Conservation (phyloP, 2,329 filamentous ascomycete genomes). For the Xylariaceae sp. region DNA sequence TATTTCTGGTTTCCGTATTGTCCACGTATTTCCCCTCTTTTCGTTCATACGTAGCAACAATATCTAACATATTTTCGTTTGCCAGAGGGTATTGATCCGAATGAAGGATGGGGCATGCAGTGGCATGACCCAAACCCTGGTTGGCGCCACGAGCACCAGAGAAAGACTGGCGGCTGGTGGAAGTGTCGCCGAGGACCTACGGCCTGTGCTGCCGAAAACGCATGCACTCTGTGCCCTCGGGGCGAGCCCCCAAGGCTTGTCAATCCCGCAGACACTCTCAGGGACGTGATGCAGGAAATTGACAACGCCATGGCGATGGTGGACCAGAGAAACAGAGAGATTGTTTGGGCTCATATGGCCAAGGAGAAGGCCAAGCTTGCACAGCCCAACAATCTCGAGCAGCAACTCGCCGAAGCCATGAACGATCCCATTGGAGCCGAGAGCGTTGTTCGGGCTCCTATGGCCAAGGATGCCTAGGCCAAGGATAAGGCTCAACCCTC, state of each 20-base stretch:
- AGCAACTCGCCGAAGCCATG: too few relatives aligned
- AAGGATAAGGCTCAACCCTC: too few relatives aligned
- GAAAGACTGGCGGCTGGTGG: slow-evolving; percentile 25
- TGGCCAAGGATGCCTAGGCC: too few relatives aligned
- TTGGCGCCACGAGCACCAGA: slow-evolving; percentile 21
- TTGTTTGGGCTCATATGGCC: slow-evolving; percentile 5
- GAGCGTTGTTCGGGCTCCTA: too few relatives aligned
- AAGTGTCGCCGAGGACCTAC: slow-evolving; percentile 21
- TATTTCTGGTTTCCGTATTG: slow-evolving; percentile 2
- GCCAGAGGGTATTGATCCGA: slow-evolving; percentile 2
- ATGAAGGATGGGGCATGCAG: slow-evolving; percentile 22
- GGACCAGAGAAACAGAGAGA: not conserved
- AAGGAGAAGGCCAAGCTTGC: slow-evolving; percentile 5
- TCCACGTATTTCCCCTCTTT: not conserved
- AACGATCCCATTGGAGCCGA: too few relatives aligned
- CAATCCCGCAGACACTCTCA: slow-evolving; percentile 3
- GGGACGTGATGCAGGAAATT: slow-evolving; percentile 17
- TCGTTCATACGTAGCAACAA: not conserved
- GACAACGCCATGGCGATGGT: slow-evolving; percentile 19
- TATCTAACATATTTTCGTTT: not conserved
- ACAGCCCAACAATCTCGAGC: too few relatives aligned
- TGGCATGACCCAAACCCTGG: slow-evolving; percentile 24
- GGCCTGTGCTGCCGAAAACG: slow-evolving; percentile 13
- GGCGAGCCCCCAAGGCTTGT: not conserved
- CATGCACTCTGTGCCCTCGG: slow-evolving; percentile 7